Evolutionary conservation across 148 eudicot genomes (phyloP), one percentile per base, ranked within the genome.

Genomic region (Amaranthus palmeri): DNA sequence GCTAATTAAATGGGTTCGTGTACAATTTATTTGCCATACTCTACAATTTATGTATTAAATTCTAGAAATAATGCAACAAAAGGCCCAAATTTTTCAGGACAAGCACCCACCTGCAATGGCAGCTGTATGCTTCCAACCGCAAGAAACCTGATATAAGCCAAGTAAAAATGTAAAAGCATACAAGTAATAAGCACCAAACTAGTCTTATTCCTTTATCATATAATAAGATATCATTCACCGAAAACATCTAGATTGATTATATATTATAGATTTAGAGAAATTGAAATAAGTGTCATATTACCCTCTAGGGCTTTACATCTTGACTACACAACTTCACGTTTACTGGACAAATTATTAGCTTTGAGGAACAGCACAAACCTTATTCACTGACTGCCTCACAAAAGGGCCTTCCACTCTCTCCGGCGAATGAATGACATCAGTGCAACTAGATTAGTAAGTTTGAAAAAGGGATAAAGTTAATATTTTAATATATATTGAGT

Each of bases 111-210:
- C 96, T 75, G 93, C 88, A 77, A 95, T 80, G 54, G 99, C 99
- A 71, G 99, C 96, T 53, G 99, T 92, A 74, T 95, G 99, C 85
- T 95, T 95, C 99, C 99, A 95, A 57, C 99, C 99, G 71, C 99
- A 95, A 61, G 99, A 92, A 71, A 95, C 93, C 99, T 95, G 88
- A 10, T 25, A 69, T 36, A 49, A 49, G 9, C 42, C 48, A 58
- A 7, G 53, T 53, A n/a, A 46, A 72, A 73, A 65, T 10, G 40
- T 46, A 7, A 42, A 25, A 13, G 14, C 14, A 18, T 49, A 7
- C 64, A 46, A 44, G 69, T 10, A 25, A 0, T 25, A 25, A 25
- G 36, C 36, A 25, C 36, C 36, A 25, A 25, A 1, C 36, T 25
- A 25, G 36, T 25, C 36, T 25, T 2, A 25, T 25, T 25, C 36